Evolutionary conservation across 768 basidiomycete species (phyloP).

Genomic region (Coprinopsis marcescibilis): DNA sequence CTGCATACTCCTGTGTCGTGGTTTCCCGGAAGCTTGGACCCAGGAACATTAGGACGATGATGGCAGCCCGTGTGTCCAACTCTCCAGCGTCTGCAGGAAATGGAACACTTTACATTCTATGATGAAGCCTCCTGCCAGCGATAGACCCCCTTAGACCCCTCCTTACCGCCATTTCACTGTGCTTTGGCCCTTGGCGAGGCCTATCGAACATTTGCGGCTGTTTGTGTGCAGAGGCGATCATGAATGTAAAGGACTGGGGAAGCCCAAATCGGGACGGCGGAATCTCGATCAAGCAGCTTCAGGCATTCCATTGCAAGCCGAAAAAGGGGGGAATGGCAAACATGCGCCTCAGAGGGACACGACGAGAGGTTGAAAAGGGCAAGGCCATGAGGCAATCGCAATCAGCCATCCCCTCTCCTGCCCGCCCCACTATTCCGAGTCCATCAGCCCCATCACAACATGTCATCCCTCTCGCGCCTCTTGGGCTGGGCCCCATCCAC

Average conservation of each 20-base stretch:
- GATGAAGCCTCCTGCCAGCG: too few relatives aligned
- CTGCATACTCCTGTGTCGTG: too few relatives aligned
- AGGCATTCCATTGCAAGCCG: slow-evolving; percentile 7
- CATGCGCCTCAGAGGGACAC: slow-evolving; percentile 1
- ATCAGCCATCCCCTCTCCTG: slow-evolving; percentile 1
- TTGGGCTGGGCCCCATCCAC: slow-evolving; percentile 29
- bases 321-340: slow-evolving; percentile 9
- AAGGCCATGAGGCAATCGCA: slow-evolving; percentile 2
- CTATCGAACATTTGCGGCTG: slow-evolving; percentile 5
- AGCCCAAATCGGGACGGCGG: slow-evolving; percentile 6
- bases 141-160: too few relatives aligned
- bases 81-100: too few relatives aligned
- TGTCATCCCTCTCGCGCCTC: slow-evolving; percentile 6
- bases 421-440: neutral
- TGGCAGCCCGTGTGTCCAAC: too few relatives aligned
- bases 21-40: too few relatives aligned
- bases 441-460: slow-evolving; percentile 1
- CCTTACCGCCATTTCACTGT: too few relatives aligned
- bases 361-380: slow-evolving; percentile 10
- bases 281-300: slow-evolving; percentile 6
- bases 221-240: slow-evolving; percentile 5
- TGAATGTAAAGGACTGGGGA: slow-evolving; percentile 8
- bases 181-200: neutral
- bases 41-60: too few relatives aligned
- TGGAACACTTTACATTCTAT: too few relatives aligned